A percentile compares a stretch with the other conserved stretches of the same genome.
Evolutionary conservation across 1,284 basidiomycete species (phyloP).

Genomic region (Ustilago sp.): DNA sequence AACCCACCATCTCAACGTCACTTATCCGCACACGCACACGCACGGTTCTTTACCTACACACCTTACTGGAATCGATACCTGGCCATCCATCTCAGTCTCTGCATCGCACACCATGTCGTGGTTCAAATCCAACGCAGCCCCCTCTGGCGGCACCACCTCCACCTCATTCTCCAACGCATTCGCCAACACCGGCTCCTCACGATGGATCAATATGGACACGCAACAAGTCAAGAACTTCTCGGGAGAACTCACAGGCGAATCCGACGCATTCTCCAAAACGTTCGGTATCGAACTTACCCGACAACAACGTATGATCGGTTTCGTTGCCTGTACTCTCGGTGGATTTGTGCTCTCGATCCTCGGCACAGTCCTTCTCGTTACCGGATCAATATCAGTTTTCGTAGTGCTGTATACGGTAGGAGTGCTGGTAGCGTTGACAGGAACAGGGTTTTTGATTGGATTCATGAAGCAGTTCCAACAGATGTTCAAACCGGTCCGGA

Average conservation of each 20-base stretch:
- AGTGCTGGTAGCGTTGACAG: constrained; percentile 82
- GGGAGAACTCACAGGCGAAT: constrained; percentile 63
- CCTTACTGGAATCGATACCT: too few relatives aligned
- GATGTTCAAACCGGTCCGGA: constrained; percentile 93
- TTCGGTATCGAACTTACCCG: constrained; percentile 62
- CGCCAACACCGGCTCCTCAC: constrained; percentile 35
- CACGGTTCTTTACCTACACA: not conserved
- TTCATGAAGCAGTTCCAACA: constrained; percentile 69
- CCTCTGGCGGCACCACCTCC: constrained; percentile 10
- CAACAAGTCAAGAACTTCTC: constrained; percentile 56
- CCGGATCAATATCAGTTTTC: constrained; percentile 80
- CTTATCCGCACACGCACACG: not conserved
- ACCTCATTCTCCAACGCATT: constrained; percentile 27
- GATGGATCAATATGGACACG: constrained; percentile 65
- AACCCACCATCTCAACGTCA: not conserved
- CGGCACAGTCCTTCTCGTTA: constrained; percentile 81
- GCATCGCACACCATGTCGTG: constrained; percentile 33
- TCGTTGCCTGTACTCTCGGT: constrained; percentile 71
- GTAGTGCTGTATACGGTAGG: constrained; percentile 87
- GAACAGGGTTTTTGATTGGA: constrained; percentile 69
- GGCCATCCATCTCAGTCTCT: not conserved
- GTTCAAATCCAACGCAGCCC: constrained; percentile 24
- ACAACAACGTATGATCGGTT: constrained; percentile 62
- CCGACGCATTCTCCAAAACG: constrained; percentile 56
- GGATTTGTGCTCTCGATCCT: constrained; percentile 77